Percentiles rank a stretch among this genome's conserved stretches.
Evolutionary conservation across 768 basidiomycete genomes (phyloP).

Genomic region (Russula ochroleuca): DNA sequence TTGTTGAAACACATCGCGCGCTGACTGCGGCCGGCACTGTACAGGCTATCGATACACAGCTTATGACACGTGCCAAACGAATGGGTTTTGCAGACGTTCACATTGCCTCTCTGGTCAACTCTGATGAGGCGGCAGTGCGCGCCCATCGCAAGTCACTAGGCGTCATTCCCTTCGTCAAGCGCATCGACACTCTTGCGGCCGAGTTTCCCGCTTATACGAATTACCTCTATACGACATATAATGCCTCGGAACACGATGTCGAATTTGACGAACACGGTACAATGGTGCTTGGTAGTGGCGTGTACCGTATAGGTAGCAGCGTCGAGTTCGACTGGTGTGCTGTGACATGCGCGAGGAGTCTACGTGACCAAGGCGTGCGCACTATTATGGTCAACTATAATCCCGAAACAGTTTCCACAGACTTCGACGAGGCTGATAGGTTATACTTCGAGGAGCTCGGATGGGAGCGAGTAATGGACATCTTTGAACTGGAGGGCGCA

Average conservation of each 20-base stretch:
- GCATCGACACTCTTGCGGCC: slow-evolving; percentile 97
- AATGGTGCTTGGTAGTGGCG: slow-evolving; percentile 98
- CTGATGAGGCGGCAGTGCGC: slow-evolving; percentile 75
- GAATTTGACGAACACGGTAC: slow-evolving; percentile 95
- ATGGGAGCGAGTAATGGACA: slow-evolving; percentile 98
- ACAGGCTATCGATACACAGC: slow-evolving; percentile 62
- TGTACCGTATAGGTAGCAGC: slow-evolving; percentile 96
- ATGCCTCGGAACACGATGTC: slow-evolving; percentile 93
- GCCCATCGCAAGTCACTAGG: slow-evolving; percentile 79
- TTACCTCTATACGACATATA: slow-evolving; percentile 99
- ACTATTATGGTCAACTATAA: slow-evolving; percentile 99
- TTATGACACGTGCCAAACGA: slow-evolving; percentile 84
- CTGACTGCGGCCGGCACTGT: slow-evolving; percentile 69
- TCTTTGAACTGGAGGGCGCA: slow-evolving; percentile 92
- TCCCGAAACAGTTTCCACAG: slow-evolving; percentile 98
- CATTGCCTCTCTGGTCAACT: slow-evolving; percentile 75
- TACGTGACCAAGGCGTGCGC: slow-evolving; percentile 87
- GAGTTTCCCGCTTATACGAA: slow-evolving; percentile 99
- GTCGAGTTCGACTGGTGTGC: slow-evolving; percentile 99
- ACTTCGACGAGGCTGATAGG: slow-evolving; percentile 99
- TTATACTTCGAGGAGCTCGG: slow-evolving; percentile 98
- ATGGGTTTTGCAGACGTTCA: slow-evolving; percentile 96
- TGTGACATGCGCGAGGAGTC: slow-evolving; percentile 93
- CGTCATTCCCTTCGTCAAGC: slow-evolving; percentile 96
- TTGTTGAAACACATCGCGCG: slow-evolving; percentile 79